Evolutionary conservation across 768 basidiomycete genomes (phyloP), one percentile per base, ranked within the genome.

Genomic region (Podaxis sp.): DNA sequence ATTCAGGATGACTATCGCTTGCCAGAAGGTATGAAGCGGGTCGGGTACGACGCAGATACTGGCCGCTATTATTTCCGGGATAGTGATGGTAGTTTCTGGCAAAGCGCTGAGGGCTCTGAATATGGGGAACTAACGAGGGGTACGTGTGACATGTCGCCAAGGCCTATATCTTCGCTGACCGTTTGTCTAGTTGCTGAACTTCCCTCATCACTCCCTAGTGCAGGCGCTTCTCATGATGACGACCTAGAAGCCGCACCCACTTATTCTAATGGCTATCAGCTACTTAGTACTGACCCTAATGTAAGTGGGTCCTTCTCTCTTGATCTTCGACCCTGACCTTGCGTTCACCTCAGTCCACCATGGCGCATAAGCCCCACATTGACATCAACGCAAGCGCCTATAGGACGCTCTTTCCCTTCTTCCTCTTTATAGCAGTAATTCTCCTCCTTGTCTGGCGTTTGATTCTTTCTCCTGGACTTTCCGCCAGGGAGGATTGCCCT

Each of bases 41-140:
- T 89, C 61, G 91, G 90, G 11, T 93, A 92, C 69, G 91, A 93
- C 74, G 76, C 87, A 3, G 91, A 93, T 75, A 80, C 81, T 1
- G 82, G 84, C 54, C 76, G 81, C 53, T 92, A 92, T 76, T 80
- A 82, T 70, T 93, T 87, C 75, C 80, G 80, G 26, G 85, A 86
- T 71, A 52, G 65, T 13, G 80, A 79, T 52, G 89, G 90, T 9
- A 74, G 70, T 73, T 65, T 86, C 69, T 87, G 86, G 85, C 72
- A 75, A 56, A 78, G 84, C n/a, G 74, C 81, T 17, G 80, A 86
- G 65, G 90, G 89, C 24, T 82, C 86, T 38, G 76, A 85, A 70
- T 90, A 81, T 66, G 85, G 90, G 24, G 78, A 82, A 67, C 79
- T 85, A 79, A 80, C 76, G 5, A 72, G 71, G 74, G 80, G 84